These are phyloP conservation scores for Solanum verrucosum DNA, from an alignment of 257 asterid species.

Conservation along the genomic window DNA sequence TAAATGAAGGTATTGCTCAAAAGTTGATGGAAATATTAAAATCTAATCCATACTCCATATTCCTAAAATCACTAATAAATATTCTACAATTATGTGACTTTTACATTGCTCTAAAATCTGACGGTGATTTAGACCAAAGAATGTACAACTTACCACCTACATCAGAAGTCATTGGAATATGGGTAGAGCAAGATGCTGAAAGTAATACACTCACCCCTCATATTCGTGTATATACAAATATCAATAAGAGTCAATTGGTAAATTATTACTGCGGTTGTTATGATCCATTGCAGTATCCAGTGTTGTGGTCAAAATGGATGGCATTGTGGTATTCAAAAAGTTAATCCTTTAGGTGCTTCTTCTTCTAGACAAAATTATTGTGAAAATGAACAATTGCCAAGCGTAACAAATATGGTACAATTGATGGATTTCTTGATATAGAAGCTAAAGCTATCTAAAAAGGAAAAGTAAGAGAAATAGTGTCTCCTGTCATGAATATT, in stretches of 20 bases:
- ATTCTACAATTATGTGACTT: neutral
- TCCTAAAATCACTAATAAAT: neutral
- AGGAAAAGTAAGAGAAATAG: neutral
- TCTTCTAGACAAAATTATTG: neutral
- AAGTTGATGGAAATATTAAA: neutral
- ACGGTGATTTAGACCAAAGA: neutral
- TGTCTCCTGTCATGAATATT: neutral
- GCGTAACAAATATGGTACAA: neutral
- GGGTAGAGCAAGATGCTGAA: neutral
- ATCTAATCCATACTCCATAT: neutral
- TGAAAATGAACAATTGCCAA: neutral
- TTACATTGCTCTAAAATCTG: neutral
- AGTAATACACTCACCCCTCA: neutral
- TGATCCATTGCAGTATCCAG: neutral
- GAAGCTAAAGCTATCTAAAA: neutral
- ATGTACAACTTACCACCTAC: neutral
- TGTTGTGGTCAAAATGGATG: neutral
- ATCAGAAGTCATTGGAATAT: neutral
- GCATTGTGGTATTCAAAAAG: neutral
- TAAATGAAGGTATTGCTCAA: neutral
- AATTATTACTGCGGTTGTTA: neutral
- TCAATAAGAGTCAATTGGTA: neutral
- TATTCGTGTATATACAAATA: neutral
- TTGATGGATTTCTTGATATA: neutral
- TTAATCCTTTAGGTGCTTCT: neutral